Conservation (phyloP, 1,284 basidiomycete genomes). For the Sanguinoderma infundibulare region DNA sequence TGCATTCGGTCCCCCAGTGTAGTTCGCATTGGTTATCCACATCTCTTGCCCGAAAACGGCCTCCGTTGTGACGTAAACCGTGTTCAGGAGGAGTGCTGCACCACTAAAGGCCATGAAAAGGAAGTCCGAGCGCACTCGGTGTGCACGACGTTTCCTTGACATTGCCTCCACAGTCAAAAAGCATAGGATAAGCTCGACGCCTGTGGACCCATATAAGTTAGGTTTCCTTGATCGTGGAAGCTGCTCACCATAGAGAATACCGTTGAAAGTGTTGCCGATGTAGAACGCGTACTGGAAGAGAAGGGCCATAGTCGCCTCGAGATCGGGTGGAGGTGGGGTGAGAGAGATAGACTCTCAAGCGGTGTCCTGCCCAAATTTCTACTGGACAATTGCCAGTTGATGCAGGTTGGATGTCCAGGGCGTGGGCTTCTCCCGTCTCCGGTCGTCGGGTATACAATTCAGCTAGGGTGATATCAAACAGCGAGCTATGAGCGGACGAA, state of each 20-base stretch:
- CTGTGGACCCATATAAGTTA: constrained; percentile 8
- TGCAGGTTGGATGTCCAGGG: no score
- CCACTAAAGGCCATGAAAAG: constrained; percentile 17
- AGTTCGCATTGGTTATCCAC: constrained; percentile 23
- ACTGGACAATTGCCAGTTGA: no score
- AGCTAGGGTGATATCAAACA: not conserved
- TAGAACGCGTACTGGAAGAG: constrained; percentile 32
- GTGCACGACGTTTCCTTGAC: constrained; percentile 1
- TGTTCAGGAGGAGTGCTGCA: constrained; percentile 19
- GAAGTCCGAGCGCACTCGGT: constrained; percentile 1
- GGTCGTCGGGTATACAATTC: no score
- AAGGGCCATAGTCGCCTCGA: not conserved
- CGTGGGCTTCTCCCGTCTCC: no score
- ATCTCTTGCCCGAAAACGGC: constrained; percentile 27
- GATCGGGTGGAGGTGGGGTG: no score
- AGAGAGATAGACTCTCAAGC: no score
- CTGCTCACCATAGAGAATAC: constrained; percentile 31
- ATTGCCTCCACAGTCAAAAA: constrained; percentile 25
- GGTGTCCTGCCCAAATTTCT: no score
- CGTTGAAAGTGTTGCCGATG: constrained; percentile 29
- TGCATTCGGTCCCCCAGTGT: constrained; percentile 16
- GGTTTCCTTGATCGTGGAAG: not conserved
- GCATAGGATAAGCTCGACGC: constrained; percentile 30
- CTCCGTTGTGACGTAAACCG: constrained; percentile 23
- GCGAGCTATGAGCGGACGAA: not conserved